Percentiles rank a stretch among this genome's conserved stretches.
Conservation (phyloP, 208 protist species). For the Endotrypanum monterogeii region DNA sequence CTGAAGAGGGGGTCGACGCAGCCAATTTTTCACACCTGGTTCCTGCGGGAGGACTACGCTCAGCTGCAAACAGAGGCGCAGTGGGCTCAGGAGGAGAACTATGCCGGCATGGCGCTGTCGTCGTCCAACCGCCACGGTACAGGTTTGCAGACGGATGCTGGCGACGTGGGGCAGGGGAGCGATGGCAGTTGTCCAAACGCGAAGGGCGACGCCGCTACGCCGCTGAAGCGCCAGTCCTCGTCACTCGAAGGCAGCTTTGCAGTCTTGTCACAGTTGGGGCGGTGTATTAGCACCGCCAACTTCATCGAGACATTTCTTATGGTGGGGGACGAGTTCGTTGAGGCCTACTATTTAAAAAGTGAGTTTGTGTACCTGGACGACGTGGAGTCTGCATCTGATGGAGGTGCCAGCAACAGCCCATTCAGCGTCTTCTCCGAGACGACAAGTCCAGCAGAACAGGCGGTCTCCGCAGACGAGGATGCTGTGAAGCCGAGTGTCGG, state of each 20-base stretch:
- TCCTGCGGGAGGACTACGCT: constrained; percentile 46
- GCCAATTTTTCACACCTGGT: constrained; percentile 87
- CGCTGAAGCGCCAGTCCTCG: background rate
- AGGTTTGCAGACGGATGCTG: too few species aligned
- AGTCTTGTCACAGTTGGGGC: background rate
- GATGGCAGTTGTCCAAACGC: background rate
- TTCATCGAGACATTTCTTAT: constrained; percentile 24
- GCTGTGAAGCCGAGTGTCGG: too few species aligned
- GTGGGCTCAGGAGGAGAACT: constrained; percentile 9
- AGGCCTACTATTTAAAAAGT: constrained; percentile 37
- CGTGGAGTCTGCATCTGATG: constrained; percentile 14
- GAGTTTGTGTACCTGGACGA: constrained; percentile 14
- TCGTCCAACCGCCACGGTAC: too few species aligned
- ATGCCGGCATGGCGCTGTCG: background rate
- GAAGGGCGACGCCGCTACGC: background rate
- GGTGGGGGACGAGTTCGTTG: constrained; percentile 38
- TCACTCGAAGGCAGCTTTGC: too few species aligned
- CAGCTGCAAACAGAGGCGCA: constrained; percentile 19
- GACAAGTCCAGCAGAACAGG: background rate
- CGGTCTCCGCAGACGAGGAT: too few species aligned
- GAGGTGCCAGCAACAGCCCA: constrained; percentile 18
- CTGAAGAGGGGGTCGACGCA: constrained; percentile 45
- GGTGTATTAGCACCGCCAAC: constrained; percentile 9
- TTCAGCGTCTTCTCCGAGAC: constrained; percentile 24
- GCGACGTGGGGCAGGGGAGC: too few species aligned